Percentiles rank a stretch among this genome's conserved stretches.
Conservation (phyloP, 2,329 filamentous ascomycete genomes). For the Celoporthe dispersa region DNA sequence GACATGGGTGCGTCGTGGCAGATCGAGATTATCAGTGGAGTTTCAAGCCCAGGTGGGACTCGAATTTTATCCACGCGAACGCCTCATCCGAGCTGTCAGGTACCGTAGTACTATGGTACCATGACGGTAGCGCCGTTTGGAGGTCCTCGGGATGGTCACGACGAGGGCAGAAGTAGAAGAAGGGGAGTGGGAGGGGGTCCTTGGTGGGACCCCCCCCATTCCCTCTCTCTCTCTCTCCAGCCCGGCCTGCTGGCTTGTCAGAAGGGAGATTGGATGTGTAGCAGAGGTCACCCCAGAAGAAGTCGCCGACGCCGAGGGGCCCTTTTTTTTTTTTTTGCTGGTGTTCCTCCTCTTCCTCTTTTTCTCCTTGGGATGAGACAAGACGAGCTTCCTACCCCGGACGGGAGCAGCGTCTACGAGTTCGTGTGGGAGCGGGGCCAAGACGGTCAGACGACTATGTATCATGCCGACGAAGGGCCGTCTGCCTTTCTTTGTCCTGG, state of each 20-base stretch:
- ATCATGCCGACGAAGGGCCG: constrained; percentile 8
- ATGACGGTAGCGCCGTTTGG: background rate
- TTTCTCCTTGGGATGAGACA: background rate
- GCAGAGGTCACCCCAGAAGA: background rate
- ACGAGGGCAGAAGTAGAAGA: background rate
- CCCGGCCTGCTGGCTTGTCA: background rate
- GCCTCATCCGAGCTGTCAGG: constrained; percentile 7
- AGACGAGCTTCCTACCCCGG: constrained; percentile 5
- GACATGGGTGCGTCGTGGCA: constrained; percentile 23
- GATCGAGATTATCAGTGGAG: constrained; percentile 24
- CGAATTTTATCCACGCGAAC: background rate
- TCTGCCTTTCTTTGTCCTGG: background rate
- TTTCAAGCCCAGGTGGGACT: constrained; percentile 6
- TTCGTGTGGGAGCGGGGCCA: constrained; percentile 2
- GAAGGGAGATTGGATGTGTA: background rate
- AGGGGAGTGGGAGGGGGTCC: background rate
- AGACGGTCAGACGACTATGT: background rate
- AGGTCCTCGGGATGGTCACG: background rate
- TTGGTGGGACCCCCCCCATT: background rate
- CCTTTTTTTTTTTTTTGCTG: background rate
- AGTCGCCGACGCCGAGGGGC: background rate
- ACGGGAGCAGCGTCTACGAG: background rate
- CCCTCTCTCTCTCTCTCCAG: background rate
- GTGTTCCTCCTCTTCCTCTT: background rate
- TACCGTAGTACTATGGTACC: background rate